Evolutionary conservation across 2,329 filamentous ascomycete genomes (phyloP), one percentile per base, ranked within the genome.

Genomic region (Phoma sp.): DNA sequence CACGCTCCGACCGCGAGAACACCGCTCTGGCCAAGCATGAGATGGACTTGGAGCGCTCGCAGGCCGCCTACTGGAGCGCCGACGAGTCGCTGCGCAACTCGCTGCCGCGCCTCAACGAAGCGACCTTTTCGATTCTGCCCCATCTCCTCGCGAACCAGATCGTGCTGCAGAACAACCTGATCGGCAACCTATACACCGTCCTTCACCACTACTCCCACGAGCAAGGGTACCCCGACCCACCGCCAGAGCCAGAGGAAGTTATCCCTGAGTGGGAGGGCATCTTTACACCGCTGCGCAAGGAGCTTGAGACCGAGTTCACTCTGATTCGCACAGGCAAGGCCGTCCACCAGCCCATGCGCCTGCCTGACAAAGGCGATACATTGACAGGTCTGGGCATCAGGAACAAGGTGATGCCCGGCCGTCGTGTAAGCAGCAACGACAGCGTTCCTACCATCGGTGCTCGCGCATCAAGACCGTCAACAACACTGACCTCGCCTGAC

Each of bases 141-240:
- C 85, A 86, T 47, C 79, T 96, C 18, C 80, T 93, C 9, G 82
- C 83, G 36, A 82, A 83, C 32, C 88, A 93, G 66, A 85, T 93
- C 39, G 81, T 89, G 68, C 86, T 92, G 25, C 90, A 93, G 72
- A 92, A 92, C 70, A 84, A 86, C 41, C 79, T 95, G 46, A 83
- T 95, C 4, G 90, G 86, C 0, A 82, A 92, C 57, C 86, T 91
- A 63, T 95, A 95, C 75, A 95, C 90, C 1, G 81, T 86, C 4
- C 77, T 93, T 6, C 86, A 92, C 69, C 85, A 83, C 52, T 95
- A 89, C 73, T 91, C 88, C 62, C 80, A 86, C 61, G 83, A 88
- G 27, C 80, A 86, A 62, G 80, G 83, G 4, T 88, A 92, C 64
- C 88, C 88, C 0, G 88, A 87, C 40, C 88, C 89, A 1, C 82